A percentile compares a stretch with the other conserved stretches of the same genome.
phyloP scores from a whole-genome alignment of 208 protist genomes.

The Leishmania gerbilli region DNA sequence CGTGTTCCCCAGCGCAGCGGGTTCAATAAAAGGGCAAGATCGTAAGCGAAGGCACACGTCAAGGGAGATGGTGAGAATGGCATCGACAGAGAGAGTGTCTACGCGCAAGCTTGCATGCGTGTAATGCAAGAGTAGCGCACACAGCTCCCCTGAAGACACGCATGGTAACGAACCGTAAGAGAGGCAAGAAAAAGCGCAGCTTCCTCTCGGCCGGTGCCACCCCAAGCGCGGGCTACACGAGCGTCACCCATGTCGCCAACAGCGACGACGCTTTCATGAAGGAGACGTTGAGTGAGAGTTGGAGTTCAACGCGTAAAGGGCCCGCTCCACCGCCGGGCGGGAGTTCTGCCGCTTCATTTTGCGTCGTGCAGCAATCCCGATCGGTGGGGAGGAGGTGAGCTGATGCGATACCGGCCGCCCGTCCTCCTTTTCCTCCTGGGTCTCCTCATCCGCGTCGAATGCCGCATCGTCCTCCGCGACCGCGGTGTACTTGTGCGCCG shows the following conservation, averaged over 20 bases:
- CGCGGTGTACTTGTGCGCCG: slow-evolving; percentile 9
- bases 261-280: slow-evolving; percentile 39
- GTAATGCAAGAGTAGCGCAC: not conserved
- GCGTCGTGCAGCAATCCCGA: slow-evolving; percentile 63
- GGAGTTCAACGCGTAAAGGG: slow-evolving; percentile 54
- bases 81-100: too few species aligned
- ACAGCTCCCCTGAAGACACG: not conserved
- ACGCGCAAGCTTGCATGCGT: not conserved
- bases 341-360: slow-evolving; percentile 48
- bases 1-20: not conserved
- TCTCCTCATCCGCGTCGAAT: slow-evolving; percentile 31
- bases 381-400: slow-evolving; percentile 21
- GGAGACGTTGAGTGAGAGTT: slow-evolving; percentile 48
- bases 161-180: not conserved
- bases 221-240: not conserved
- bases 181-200: not conserved
- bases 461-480: slow-evolving; percentile 29
- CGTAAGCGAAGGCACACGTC: not conserved
- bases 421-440: not conserved
- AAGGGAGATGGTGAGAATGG: not conserved
- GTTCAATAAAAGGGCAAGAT: not conserved
- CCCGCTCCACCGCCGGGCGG: slow-evolving; percentile 51
- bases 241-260: slow-evolving; percentile 39
- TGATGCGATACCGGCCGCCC: slow-evolving; percentile 9
- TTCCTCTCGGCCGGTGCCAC: not conserved